Base-by-base conservation (phyloP, 768 basidiomycete species). In the Amanita subjunquillea region DNA sequence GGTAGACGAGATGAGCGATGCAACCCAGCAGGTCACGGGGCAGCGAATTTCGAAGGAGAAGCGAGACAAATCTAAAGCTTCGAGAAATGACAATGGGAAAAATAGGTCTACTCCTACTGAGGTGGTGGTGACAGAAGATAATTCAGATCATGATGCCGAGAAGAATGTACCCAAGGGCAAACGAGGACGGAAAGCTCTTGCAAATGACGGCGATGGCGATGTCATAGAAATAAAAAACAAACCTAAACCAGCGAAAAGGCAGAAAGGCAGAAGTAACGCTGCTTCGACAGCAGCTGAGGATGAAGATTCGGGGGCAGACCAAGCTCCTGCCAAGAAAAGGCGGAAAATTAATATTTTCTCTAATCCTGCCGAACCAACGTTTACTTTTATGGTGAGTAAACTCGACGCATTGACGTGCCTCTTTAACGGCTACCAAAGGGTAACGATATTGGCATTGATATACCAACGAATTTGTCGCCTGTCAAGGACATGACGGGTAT, bases 401-500 rank as follows among this genome's bases (percentile, higher is more conserved):
- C 67, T 29, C 15, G 34, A 13, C 38, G 22, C 13, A 20, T 13
- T 9, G 32, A 38, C 34, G 7, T 41, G 36, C 8, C 10, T 36
- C 3, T 37, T 22, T 48, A 17, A 41, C 13, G 23, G 6, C 17
- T 49, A 10, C 30, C 12, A 37, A 37, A 29, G 46, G 27, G 52
- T n/a, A 25, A 71, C 69, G 54, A 68, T 58, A 69, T 59, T 20
- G 69, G 67, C 36, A 66, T 67, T 37, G 72, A 79, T 50, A 88
- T 88, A 59, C 86, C 86, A 9, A 82, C 78, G 0, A 67, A 69
- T 32, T 67, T 88, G 20, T 86, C 84, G 2, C 86, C 86, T 10
- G 72, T 88, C 50, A 84, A 82, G 55, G 74, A 77, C 40, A 67
- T 72, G 1, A 75, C 77, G 5, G 66, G 63, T 22, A 72, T 78